These are phyloP conservation scores for Solanum hybrid DNA, from an alignment of 305 asterid species.

Conservation along the genomic window DNA sequence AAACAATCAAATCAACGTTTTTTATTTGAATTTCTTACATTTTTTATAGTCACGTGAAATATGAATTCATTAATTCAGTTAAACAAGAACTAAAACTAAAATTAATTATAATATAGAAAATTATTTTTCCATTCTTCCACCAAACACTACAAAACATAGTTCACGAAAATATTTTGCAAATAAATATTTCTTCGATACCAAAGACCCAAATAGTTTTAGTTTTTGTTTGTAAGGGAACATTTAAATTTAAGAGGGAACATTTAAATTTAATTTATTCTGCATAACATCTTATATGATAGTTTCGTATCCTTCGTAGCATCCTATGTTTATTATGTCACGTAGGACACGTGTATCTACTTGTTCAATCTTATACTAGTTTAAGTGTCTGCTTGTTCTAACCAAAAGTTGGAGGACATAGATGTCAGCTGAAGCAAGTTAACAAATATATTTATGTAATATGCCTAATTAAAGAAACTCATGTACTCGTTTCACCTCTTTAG, in stretches of 20 bases:
- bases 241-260: background rate
- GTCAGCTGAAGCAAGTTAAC: background rate
- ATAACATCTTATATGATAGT: background rate
- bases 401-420: background rate
- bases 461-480: background rate
- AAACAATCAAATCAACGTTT: background rate
- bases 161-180: background rate
- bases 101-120: background rate
- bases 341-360: background rate
- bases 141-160: background rate
- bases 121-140: background rate
- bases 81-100: background rate
- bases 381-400: background rate
- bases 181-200: background rate
- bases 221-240: background rate
- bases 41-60: background rate
- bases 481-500: background rate
- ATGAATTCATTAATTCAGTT: background rate
- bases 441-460: background rate
- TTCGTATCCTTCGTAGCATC: background rate
- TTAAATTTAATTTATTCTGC: no score
- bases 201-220: background rate
- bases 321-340: background rate
- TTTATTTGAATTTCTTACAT: no score
- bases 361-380: background rate